Conservation (phyloP, 768 basidiomycete genomes). For the Agrocybe pediades region DNA sequence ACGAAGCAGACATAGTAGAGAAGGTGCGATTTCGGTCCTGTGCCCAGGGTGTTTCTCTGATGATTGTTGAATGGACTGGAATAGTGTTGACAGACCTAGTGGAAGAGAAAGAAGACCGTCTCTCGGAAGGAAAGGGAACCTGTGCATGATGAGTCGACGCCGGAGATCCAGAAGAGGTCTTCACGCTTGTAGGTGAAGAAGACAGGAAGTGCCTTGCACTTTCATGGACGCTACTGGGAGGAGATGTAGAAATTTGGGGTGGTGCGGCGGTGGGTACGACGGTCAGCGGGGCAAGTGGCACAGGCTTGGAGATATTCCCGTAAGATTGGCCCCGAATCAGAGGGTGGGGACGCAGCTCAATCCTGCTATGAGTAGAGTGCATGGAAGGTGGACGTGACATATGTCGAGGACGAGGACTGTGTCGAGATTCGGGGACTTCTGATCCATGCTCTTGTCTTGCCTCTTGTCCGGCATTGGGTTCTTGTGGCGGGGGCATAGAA, state of each 20-base stretch:
- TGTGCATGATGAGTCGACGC: constrained; percentile 23
- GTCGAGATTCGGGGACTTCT: constrained; percentile 21
- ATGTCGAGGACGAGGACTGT: constrained; percentile 40
- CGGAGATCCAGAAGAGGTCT: constrained; percentile 28
- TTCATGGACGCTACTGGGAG: constrained; percentile 23
- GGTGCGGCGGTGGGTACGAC: constrained; percentile 54
- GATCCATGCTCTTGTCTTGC: constrained; percentile 7
- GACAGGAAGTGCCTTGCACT: constrained; percentile 25
- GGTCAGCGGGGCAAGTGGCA: constrained; percentile 60
- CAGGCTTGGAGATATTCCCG: constrained; percentile 46
- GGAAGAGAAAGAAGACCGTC: constrained; percentile 39
- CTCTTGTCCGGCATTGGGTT: background rate
- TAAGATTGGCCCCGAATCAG: constrained; percentile 76
- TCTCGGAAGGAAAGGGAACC: constrained; percentile 36
- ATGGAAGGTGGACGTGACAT: constrained; percentile 64
- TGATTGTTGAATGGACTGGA: constrained; percentile 18
- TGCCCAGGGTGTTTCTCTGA: constrained; percentile 19
- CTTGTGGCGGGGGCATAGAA: background rate
- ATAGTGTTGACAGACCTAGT: constrained; percentile 23
- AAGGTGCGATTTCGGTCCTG: constrained; percentile 46
- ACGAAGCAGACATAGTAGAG: constrained; percentile 56
- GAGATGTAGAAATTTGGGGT: constrained; percentile 43
- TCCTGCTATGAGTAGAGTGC: constrained; percentile 49
- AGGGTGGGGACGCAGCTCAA: constrained; percentile 66
- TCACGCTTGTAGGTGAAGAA: constrained; percentile 36